Evolutionary conservation across 1,139 yeast species (phyloP).

Genomic region (Lodderomyces oxycetoniae): DNA sequence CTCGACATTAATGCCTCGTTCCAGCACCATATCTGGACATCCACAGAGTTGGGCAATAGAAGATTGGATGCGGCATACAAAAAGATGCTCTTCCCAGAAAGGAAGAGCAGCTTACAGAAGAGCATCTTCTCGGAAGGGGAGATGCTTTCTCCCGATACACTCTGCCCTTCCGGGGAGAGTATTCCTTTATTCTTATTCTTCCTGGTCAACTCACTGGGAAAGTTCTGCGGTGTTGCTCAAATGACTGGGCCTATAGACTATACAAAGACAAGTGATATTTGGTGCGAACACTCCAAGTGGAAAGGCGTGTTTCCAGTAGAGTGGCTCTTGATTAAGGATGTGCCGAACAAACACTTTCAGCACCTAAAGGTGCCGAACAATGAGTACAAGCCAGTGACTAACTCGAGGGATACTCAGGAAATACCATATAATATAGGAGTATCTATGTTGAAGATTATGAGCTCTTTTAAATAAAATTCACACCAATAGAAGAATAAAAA

Average conservation of each 20-base stretch:
- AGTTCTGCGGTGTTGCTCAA: constrained; percentile 60
- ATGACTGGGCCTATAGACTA: constrained; percentile 43
- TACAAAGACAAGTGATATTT: constrained; percentile 35
- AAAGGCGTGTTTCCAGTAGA: constrained; percentile 49
- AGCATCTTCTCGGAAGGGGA: too few species aligned
- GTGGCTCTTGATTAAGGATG: constrained; percentile 50
- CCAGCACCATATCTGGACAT: constrained; percentile 51
- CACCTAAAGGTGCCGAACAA: constrained; percentile 41
- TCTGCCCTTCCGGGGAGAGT: constrained; percentile 10
- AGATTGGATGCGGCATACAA: constrained; percentile 34
- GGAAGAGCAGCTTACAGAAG: too few species aligned
- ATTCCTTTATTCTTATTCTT: constrained; percentile 37
- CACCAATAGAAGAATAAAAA: too few species aligned
- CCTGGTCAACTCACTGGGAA: constrained; percentile 57
- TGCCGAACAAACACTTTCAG: constrained; percentile 45
- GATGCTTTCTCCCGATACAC: too few species aligned
- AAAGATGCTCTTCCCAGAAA: too few species aligned
- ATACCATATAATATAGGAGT: constrained; percentile 40
- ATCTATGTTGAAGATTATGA: constrained; percentile 44
- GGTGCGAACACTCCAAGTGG: constrained; percentile 49
- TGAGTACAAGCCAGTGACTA: constrained; percentile 50
- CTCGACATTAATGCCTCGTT: constrained; percentile 49
- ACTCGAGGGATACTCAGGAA: constrained; percentile 61
- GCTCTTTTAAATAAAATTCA: constrained; percentile 27
- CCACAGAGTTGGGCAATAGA: constrained; percentile 54